Base-by-base conservation (phyloP, 2,329 filamentous ascomycete species). In the Aurifilum marmelostoma region DNA sequence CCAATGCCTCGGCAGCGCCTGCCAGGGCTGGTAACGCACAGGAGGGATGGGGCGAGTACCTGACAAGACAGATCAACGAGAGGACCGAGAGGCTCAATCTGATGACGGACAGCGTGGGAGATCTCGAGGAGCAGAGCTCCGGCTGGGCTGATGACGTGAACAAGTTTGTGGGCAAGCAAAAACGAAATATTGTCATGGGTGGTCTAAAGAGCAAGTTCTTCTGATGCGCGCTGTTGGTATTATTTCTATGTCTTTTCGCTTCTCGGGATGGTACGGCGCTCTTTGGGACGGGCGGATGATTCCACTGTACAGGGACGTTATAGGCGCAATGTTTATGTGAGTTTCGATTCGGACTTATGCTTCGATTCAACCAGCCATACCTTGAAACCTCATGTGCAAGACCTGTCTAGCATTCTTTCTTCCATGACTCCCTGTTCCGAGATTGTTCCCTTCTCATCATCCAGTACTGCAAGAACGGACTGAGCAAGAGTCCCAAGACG, bases 81-180 rank as follows among this genome's bases (percentile, higher is more conserved):
- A 83, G 96, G 64, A 97, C 96, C 0, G 93, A 98, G 81, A 93
- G 91, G 76, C 82, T 99, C 69, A 91, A 90, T 59, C 83, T 97
- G 6, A 90, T 95, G 80, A 91, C 91, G 2, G 95, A 98, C 75
- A 90, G 84, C 62, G 94, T 98, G 89, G 91, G 97, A 72, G 89
- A 88, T 72, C 80, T 97, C 70, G 91, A 95, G 75, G 87, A 93
- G 75, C 91, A 91, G 73, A 97, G 92, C 76, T 88, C 89, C 67
- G 91, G 89, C 24, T 98, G 93, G 89, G 91, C 93, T 18, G 89
- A 94, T 41, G 94, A 97, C 77, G 94, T 97, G 65, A 91, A 88
- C 75, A 97, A 97, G 78, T 97, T 88, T 78, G 90, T 97, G 5
- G 87, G 85, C 69, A 91, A 90, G 81, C 95, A 98, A 83, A 98